Conservation (phyloP, 306 rosid species). For the Inga oerstediana region DNA sequence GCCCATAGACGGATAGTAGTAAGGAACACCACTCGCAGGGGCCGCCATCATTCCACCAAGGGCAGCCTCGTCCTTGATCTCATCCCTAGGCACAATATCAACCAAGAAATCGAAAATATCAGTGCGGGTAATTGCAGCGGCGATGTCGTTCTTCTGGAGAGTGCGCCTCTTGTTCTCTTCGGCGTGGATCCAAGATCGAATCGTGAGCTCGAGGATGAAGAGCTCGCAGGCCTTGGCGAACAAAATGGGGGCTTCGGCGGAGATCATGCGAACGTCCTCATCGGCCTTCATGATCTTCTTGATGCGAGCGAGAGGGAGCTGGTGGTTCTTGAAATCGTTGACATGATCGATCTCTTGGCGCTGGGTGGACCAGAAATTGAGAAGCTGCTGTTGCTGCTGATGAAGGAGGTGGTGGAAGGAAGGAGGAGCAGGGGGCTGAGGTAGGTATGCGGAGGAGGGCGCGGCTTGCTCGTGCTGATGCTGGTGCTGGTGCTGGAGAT, state of each 20-base stretch:
- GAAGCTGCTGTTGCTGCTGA: conserved; percentile 95
- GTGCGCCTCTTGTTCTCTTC: conserved; percentile 98
- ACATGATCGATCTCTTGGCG: conserved; percentile 90
- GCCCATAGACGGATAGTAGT: conserved; percentile 86
- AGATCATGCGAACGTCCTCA: conserved; percentile 98
- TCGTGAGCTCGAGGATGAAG: conserved; percentile 97
- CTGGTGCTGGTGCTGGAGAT: too few relatives aligned
- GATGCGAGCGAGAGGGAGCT: conserved; percentile 95
- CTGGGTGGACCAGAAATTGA: conserved; percentile 92
- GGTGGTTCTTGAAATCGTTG: conserved; percentile 97
- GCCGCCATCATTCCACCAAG: conserved; percentile 58
- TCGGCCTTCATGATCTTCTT: conserved; percentile 99
- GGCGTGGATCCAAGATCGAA: conserved; percentile 98
- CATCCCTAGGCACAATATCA: conserved; percentile 94
- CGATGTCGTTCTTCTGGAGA: conserved; percentile 91
- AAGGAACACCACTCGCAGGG: conserved; percentile 82
- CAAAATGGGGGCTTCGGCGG: conserved; percentile 91
- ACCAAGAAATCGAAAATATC: conserved; percentile 89
- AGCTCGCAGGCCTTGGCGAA: conserved; percentile 98
- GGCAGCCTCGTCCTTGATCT: conserved; percentile 83
- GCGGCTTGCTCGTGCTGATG: conserved; percentile 34
- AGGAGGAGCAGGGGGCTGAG: conserved; percentile 49
- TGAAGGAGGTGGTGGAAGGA: conserved; percentile 93
- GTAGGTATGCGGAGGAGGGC: conserved; percentile 47
- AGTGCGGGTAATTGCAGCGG: conserved; percentile 91